A percentile compares a stretch with the other conserved stretches of the same genome.
phyloP scores from a whole-genome alignment of 306 rosid genomes.

The Dicorynia guianensis region DNA sequence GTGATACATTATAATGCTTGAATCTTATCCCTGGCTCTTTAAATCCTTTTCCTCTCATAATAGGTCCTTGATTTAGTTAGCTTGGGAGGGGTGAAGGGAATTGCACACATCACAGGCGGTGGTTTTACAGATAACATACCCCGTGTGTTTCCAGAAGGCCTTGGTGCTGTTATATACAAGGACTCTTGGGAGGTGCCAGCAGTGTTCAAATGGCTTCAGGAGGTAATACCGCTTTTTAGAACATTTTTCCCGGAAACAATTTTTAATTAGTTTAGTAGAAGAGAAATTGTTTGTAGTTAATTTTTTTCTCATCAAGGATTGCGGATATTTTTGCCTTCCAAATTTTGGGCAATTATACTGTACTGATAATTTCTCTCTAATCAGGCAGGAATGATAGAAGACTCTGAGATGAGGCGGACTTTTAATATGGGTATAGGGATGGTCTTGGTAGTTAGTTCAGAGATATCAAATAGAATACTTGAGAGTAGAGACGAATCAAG shows the following conservation, averaged over 20 bases:
- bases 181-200: slow-evolving; percentile 78
- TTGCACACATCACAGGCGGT: slow-evolving; percentile 92
- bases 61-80: slow-evolving; percentile 81
- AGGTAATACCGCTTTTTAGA: slow-evolving; percentile 58
- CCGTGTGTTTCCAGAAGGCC: slow-evolving; percentile 84
- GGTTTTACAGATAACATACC: slow-evolving; percentile 96
- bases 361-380: slow-evolving; percentile 21
- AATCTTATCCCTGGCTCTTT: background rate
- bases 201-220: slow-evolving; percentile 88
- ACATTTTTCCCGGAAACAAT: background rate
- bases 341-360: slow-evolving; percentile 1
- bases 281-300: background rate
- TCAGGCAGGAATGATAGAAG: slow-evolving; percentile 81
- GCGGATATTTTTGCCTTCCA: slow-evolving; percentile 25
- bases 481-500: slow-evolving; percentile 41
- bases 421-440: slow-evolving; percentile 95
- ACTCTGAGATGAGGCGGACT: slow-evolving; percentile 80
- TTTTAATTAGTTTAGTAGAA: background rate
- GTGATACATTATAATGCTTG: background rate
- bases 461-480: slow-evolving; percentile 58
- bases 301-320: background rate
- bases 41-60: slow-evolving; percentile 23
- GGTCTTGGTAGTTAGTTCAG: slow-evolving; percentile 82
- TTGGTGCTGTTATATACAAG: slow-evolving; percentile 69
- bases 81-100: slow-evolving; percentile 88